Evolutionary conservation across 192 early-diverging fungal species (phyloP), one percentile per base, ranked within the genome.

Genomic region (Chytriomyces sp.): DNA sequence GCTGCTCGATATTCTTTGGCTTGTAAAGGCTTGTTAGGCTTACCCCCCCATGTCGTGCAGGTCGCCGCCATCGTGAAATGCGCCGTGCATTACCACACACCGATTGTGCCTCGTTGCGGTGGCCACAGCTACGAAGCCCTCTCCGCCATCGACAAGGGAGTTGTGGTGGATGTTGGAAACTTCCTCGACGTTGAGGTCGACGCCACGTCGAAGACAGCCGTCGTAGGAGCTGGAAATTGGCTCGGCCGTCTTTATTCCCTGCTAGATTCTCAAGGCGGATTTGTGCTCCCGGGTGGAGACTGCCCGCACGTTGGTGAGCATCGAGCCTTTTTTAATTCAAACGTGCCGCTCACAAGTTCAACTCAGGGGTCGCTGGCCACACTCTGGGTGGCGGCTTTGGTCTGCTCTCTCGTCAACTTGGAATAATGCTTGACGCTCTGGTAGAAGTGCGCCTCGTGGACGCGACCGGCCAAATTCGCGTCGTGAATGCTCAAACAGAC

Each of bases 331-430:
- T n/a, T n/a, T n/a, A n/a, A n/a, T n/a, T n/a, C n/a, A n/a, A n/a
- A n/a, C n/a, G n/a, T n/a, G n/a, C n/a, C n/a, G n/a, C n/a, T n/a
- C n/a, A n/a, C n/a, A n/a, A n/a, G n/a, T n/a, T n/a, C n/a, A n/a
- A n/a, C n/a, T n/a, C n/a, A n/a, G n/a, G n/a, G 4, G 54, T 76
- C 5, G 55, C 31, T 7, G 75, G 75, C 26, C 59, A 41, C 36
- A 67, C 69, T 0, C 25, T 76, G 37, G 75, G 75, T 14, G 75
- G 75, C 12, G 75, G 75, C 5, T 76, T 61, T 59, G 75, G 75
- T 4, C 52, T 73, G 25, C 22, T 76, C 3, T 73, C 67, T 3
- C 30, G 67, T 26, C 52, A 76, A 58, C 53, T 73, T 31, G 75
- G 75, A 8, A 28, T 76, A 34, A 61, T 70, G 37, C 57, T 73